Percentiles rank a stretch among this genome's conserved stretches.
Conservation (phyloP, 2,329 filamentous ascomycete species). For the Aspergillus flavus region DNA sequence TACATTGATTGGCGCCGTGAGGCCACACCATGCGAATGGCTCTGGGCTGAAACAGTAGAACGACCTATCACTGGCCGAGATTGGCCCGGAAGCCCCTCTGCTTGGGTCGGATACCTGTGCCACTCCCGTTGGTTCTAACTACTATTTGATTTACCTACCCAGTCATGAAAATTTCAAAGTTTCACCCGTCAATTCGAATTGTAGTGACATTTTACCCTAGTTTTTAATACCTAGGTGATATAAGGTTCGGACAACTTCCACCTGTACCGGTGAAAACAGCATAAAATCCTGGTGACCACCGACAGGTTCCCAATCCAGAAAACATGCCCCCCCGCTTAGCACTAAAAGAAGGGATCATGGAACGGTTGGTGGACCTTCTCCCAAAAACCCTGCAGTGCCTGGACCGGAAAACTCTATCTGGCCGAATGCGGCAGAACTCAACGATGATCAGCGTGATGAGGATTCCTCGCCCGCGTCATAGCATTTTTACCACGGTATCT, state of each 20-base stretch:
- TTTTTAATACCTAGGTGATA: not conserved
- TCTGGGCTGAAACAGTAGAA: conserved; percentile 10
- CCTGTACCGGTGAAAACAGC: not conserved
- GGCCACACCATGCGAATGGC: conserved; percentile 11
- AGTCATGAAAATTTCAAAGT: not conserved
- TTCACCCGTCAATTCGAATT: not conserved
- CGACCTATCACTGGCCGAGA: conserved; percentile 14
- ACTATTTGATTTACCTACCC: not conserved
- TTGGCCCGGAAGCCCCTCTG: conserved; percentile 11
- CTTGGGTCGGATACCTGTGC: not conserved
- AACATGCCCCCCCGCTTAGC: not conserved
- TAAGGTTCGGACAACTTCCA: not conserved
- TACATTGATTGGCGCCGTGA: not conserved
- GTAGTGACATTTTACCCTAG: not conserved
- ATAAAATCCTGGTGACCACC: conserved; percentile 9
- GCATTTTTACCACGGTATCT: not conserved
- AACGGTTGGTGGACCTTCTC: conserved; percentile 7
- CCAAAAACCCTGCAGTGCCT: conserved; percentile 15
- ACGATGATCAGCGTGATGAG: conserved; percentile 15
- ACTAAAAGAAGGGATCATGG: conserved; percentile 15
- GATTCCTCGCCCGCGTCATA: not conserved
- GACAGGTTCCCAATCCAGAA: conserved; percentile 1
- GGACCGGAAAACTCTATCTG: conserved; percentile 22
- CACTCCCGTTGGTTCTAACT: not conserved
- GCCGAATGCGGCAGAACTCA: conserved; percentile 21